Base-by-base conservation (phyloP, 129 eudicot genomes). In the Helichrysum umbraculigerum region DNA sequence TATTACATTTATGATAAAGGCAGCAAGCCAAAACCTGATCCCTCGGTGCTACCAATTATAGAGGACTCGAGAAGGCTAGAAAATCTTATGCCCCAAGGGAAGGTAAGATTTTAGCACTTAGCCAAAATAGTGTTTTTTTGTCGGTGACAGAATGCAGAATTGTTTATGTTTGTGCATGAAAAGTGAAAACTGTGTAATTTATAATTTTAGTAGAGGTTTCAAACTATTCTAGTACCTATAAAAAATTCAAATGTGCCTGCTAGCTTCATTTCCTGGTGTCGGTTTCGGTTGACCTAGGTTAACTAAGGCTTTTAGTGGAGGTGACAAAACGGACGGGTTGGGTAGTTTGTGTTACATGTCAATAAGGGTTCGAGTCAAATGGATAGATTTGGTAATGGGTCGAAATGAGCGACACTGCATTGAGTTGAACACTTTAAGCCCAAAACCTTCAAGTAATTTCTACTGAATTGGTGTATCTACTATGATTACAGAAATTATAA, bases 11-110 rank as follows among this genome's bases (percentile, higher is more conserved):
- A 94, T 66, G 92, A 91, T 66, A 94, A 94, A 75, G 97, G 99
- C 79, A 86, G 90, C 83, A 89, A 87, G 79, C 99, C 97, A 50
- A 89, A 79, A 87, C 97, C 99, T 1, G 97, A 94, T 80, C 87
- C 82, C 30, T 66, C 85, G 16, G 93, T 94, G 74, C 80, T 88
- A 33, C 96, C 92, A 17, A 84, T 94, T 65, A 81, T 94, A 79
- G 96, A 94, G 80, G 97, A 89, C 70, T 84, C 91, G 28, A 89
- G 97, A 86, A 89, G 84, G 87, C 77, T 82, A 17, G 79, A 89
- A 71, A 91, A 89, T 81, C 74, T 86, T 14, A 89, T 91, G 90
- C 97, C 92, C 15, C 83, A 79, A 11, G 97, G 96, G 47, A 91
- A 91, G 99, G 99, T 91, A 66, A 65, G 28, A 3, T 29, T 25